Evolutionary conservation across 371 early-diverging fungal species (phyloP).

Genomic region (Capillidium heterosporum): DNA sequence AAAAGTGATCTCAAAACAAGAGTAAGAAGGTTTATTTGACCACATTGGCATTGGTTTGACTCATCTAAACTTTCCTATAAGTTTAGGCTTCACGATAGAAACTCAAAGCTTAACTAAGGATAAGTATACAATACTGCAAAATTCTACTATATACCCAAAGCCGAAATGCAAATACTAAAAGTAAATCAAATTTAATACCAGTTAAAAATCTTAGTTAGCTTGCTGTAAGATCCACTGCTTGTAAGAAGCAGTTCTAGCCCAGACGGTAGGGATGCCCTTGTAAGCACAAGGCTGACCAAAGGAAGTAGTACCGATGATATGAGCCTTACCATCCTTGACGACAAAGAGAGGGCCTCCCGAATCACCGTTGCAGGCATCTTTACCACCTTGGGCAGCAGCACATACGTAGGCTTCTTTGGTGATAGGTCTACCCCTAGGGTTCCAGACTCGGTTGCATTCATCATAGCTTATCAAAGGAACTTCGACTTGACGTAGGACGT

Average conservation of each 20-base stretch:
- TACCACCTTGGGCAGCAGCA: not conserved
- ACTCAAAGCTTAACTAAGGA: too few relatives aligned
- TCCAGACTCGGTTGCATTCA: not conserved
- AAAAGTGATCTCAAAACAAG: too few relatives aligned
- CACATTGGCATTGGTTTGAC: too few relatives aligned
- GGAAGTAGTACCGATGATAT: conserved; percentile 1
- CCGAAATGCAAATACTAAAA: too few relatives aligned
- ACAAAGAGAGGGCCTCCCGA: conserved; percentile 2
- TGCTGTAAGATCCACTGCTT: not conserved
- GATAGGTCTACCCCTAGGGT: not conserved
- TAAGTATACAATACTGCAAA: too few relatives aligned
- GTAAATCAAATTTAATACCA: too few relatives aligned
- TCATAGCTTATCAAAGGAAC: not conserved
- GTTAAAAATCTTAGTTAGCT: too few relatives aligned
- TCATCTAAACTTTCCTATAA: too few relatives aligned
- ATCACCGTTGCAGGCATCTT: conserved; percentile 4
- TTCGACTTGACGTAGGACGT: not conserved
- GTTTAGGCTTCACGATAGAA: too few relatives aligned
- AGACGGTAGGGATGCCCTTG: not conserved
- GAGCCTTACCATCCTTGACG: not conserved
- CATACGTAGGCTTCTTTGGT: not conserved
- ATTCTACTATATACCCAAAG: too few relatives aligned
- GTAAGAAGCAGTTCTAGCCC: not conserved
- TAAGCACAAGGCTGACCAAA: conserved; percentile 1
- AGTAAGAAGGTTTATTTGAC: too few relatives aligned